phyloP scores from a whole-genome alignment of 805 yeast species.

The Ogataea nakhonphanomensis region DNA sequence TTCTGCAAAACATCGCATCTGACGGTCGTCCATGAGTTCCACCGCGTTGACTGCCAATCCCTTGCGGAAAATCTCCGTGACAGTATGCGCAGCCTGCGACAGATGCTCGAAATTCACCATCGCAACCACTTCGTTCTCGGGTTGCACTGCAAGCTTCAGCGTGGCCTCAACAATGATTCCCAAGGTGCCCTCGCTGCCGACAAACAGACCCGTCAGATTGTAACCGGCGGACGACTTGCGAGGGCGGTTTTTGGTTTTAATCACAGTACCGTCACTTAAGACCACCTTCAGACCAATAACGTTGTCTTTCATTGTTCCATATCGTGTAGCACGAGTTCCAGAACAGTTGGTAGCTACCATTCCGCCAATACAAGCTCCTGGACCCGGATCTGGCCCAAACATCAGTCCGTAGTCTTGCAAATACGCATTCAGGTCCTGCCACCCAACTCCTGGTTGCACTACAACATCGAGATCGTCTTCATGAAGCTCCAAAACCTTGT shows the following conservation, averaged over 20 bases:
- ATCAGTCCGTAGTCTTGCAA: conserved; percentile 47
- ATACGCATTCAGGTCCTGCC: conserved; percentile 65
- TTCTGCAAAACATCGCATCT: conserved; percentile 61
- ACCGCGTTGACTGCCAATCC: conserved; percentile 70
- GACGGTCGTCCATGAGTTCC: conserved; percentile 65
- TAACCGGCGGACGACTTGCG: conserved; percentile 79
- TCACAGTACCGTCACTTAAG: conserved; percentile 73
- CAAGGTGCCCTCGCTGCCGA: conserved; percentile 74
- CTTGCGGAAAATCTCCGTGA: conserved; percentile 53
- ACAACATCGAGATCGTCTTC: conserved; percentile 64
- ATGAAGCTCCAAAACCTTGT: conserved; percentile 52
- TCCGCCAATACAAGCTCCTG: conserved; percentile 79
- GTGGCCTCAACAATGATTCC: conserved; percentile 77
- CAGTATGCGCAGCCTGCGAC: conserved; percentile 65
- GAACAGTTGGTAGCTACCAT: conserved; percentile 76
- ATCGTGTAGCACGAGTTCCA: conserved; percentile 74
- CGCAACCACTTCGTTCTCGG: conserved; percentile 61
- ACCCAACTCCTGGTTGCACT: conserved; percentile 77
- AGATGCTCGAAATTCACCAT: conserved; percentile 64
- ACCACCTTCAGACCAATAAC: conserved; percentile 68
- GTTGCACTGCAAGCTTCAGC: conserved; percentile 60
- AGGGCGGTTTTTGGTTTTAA: conserved; percentile 72
- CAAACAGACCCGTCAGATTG: conserved; percentile 65
- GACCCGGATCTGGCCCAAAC: conserved; percentile 78
- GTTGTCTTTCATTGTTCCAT: conserved; percentile 79